These are phyloP conservation scores for Tagetes erecta DNA, from an alignment of 129 eudicot genomes.

Conservation along the genomic window DNA sequence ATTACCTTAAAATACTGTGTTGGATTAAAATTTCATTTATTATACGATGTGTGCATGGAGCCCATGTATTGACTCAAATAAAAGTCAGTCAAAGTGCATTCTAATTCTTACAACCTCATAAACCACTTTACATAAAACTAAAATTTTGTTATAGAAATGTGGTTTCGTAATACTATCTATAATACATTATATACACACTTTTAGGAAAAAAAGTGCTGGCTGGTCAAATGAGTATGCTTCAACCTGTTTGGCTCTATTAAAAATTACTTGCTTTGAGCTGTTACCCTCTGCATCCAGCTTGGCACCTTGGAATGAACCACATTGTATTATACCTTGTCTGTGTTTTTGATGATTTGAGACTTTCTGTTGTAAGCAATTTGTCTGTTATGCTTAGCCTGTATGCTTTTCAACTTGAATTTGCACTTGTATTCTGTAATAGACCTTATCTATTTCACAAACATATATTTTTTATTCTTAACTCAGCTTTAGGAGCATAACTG, in stretches of 20 bases:
- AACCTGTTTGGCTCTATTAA: neutral
- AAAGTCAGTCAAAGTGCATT: neutral
- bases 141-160: neutral
- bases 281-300: neutral
- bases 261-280: neutral
- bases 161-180: neutral
- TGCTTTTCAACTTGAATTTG: conserved; percentile 10
- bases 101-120: neutral
- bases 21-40: neutral
- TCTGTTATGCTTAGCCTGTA: conserved; percentile 4
- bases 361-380: neutral
- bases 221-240: neutral
- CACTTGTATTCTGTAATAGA: conserved; percentile 12
- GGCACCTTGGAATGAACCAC: neutral
- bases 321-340: neutral
- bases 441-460: neutral
- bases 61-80: neutral
- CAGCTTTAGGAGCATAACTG: conserved; percentile 78
- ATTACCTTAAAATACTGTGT: neutral
- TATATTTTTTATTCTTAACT: conserved; percentile 15
- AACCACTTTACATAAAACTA: neutral
- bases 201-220: conserved; percentile 1
- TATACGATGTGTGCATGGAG: neutral
- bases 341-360: conserved; percentile 17
- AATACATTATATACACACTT: neutral